phyloP scores from a whole-genome alignment of 1,284 basidiomycete species.

The Ustilago shanxiensis region DNA sequence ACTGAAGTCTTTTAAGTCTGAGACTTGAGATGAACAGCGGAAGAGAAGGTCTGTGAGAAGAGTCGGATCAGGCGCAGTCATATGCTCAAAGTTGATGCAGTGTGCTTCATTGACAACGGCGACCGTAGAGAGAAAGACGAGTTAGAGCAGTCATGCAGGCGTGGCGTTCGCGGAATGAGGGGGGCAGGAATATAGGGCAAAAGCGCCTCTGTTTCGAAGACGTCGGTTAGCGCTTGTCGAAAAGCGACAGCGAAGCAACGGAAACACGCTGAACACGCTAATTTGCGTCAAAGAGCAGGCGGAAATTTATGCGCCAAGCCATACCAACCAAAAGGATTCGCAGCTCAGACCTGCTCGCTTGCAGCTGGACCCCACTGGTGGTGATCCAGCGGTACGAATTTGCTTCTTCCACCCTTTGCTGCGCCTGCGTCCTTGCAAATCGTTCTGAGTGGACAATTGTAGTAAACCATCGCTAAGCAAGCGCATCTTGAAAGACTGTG shows the following conservation, averaged over 20 bases:
- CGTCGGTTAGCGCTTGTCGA: slow-evolving; percentile 27
- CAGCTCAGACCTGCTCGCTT: slow-evolving; percentile 8
- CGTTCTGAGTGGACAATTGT: neutral
- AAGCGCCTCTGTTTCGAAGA: slow-evolving; percentile 4
- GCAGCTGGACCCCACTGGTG: neutral
- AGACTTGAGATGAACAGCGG: neutral
- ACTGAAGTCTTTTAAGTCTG: neutral
- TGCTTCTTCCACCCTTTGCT: neutral
- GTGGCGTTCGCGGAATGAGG: slow-evolving; percentile 23
- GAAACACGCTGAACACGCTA: no score
- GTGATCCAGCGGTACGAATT: neutral
- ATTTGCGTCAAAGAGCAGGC: slow-evolving; percentile 1
- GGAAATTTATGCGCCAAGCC: slow-evolving; percentile 31
- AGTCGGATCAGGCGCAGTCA: neutral
- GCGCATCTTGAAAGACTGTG: neutral
- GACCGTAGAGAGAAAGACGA: neutral
- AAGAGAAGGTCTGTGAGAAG: neutral
- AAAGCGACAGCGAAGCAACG: slow-evolving; percentile 26
- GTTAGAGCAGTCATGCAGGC: neutral
- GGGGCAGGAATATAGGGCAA: slow-evolving; percentile 7
- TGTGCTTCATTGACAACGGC: neutral
- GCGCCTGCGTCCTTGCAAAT: neutral
- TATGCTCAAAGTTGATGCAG: neutral
- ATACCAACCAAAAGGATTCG: slow-evolving; percentile 16
- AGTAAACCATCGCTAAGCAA: neutral